Conservation (phyloP, 2,329 filamentous ascomycete genomes). For the Aspergillus sp. region DNA sequence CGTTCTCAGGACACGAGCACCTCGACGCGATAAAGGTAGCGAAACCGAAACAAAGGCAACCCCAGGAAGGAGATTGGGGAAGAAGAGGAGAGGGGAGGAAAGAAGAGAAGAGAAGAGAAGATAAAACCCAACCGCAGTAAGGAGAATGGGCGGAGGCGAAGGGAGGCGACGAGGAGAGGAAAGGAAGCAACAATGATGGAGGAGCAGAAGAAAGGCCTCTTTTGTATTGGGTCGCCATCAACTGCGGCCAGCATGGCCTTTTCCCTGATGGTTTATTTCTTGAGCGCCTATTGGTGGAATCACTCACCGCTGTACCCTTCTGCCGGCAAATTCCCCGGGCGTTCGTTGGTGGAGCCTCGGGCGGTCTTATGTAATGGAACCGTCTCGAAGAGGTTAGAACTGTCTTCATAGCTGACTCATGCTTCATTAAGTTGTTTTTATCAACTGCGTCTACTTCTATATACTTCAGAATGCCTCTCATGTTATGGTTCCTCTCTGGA, state of each 20-base stretch:
- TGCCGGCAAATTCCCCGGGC: neutral
- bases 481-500: no score
- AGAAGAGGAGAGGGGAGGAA: neutral
- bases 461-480: no score
- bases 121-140: slow-evolving; percentile 13
- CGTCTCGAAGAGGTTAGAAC: neutral
- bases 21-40: neutral
- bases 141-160: slow-evolving; percentile 8
- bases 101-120: slow-evolving; percentile 7
- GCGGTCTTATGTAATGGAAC: neutral
- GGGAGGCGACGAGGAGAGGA: slow-evolving; percentile 1
- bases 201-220: slow-evolving; percentile 22
- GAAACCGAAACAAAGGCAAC: neutral
- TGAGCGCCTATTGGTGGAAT: slow-evolving; percentile 32
- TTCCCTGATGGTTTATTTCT: slow-evolving; percentile 41
- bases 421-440: neutral
- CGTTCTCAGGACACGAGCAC: slow-evolving; percentile 9
- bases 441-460: no score
- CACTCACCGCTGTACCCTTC: slow-evolving; percentile 17
- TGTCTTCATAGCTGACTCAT: slow-evolving; percentile 27
- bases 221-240: slow-evolving; percentile 27
- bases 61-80: neutral
- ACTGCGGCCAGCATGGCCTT: slow-evolving; percentile 46
- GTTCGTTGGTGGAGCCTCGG: neutral
- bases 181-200: slow-evolving; percentile 10